Percentiles rank a stretch among this genome's conserved stretches.
phyloP scores from a whole-genome alignment of 495 filamentous ascomycete species.

The Aspergillus campestris region DNA sequence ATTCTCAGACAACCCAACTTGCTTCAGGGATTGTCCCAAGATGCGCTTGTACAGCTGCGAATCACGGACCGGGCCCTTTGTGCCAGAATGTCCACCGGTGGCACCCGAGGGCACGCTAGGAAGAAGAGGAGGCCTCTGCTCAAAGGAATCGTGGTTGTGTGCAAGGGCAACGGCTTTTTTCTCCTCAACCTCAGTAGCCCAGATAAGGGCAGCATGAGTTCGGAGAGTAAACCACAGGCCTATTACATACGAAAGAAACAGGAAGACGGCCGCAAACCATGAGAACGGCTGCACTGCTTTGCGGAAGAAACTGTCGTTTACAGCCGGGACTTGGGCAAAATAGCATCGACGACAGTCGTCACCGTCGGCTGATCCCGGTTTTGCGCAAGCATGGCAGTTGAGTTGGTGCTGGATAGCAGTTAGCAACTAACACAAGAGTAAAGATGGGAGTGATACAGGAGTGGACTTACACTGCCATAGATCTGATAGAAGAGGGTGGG shows the following conservation, averaged over 20 bases:
- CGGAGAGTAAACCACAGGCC: constrained; percentile 93
- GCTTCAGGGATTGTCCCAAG: constrained; percentile 76
- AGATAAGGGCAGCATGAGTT: constrained; percentile 95
- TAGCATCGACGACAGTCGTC: constrained; percentile 84
- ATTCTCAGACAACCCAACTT: constrained; percentile 56
- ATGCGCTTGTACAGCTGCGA: constrained; percentile 89
- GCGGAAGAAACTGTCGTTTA: constrained; percentile 78
- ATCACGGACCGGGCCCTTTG: constrained; percentile 55
- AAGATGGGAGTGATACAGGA: background rate
- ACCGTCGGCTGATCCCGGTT: constrained; percentile 34
- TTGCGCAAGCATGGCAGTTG: constrained; percentile 70
- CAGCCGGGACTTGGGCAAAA: constrained; percentile 80
- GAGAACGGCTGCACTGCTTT: constrained; percentile 90
- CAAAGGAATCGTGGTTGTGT: constrained; percentile 33
- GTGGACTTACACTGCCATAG: constrained; percentile 72
- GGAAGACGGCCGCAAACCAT: constrained; percentile 70
- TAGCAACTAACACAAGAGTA: constrained; percentile 13
- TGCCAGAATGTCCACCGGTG: constrained; percentile 14
- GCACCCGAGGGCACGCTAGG: constrained; percentile 25
- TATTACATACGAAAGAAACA: constrained; percentile 91
- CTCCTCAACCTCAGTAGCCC: constrained; percentile 81
- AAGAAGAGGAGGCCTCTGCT: constrained; percentile 27
- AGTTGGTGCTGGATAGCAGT: constrained; percentile 64
- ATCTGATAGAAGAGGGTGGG: constrained; percentile 99
- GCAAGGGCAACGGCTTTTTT: constrained; percentile 52